Conservation (phyloP, 495 filamentous ascomycete species). For the Hyaloscypha bicolor region DNA sequence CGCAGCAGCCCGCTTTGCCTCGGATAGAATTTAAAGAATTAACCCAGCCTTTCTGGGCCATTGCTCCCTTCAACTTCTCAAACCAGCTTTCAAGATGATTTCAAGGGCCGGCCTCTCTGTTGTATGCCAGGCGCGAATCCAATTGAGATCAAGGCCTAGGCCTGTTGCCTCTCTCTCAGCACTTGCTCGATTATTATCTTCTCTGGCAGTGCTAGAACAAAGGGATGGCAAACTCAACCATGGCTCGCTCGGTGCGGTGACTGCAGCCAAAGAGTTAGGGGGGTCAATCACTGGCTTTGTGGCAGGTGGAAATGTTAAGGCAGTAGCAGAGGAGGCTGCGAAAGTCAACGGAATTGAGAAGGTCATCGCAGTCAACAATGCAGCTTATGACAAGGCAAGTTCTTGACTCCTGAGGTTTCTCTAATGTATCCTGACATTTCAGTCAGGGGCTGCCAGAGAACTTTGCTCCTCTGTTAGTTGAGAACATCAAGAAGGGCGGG, state of each 20-base stretch:
- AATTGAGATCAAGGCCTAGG: constrained; percentile 27
- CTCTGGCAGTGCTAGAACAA: constrained; percentile 91
- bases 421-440: constrained; percentile 4
- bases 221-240: constrained; percentile 82
- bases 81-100: constrained; percentile 30
- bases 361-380: constrained; percentile 84
- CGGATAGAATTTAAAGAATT: neutral
- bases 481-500: constrained; percentile 92
- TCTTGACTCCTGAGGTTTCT: neutral
- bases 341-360: constrained; percentile 91
- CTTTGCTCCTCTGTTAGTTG: constrained; percentile 87
- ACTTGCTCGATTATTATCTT: constrained; percentile 76
- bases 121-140: constrained; percentile 50
- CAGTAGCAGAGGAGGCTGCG: constrained; percentile 81
- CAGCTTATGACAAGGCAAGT: constrained; percentile 80
- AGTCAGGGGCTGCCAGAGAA: constrained; percentile 87
- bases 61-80: neutral
- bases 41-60: neutral
- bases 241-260: constrained; percentile 83
- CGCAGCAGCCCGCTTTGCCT: constrained; percentile 5
- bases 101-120: constrained; percentile 45
- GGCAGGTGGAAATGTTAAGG: constrained; percentile 79
- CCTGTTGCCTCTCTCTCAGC: constrained; percentile 37
- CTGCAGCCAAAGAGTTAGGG: constrained; percentile 84
- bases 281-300: constrained; percentile 84